Evolutionary conservation across 1,139 yeast genomes (phyloP).

Genomic region (Blastobotrys elegans): DNA sequence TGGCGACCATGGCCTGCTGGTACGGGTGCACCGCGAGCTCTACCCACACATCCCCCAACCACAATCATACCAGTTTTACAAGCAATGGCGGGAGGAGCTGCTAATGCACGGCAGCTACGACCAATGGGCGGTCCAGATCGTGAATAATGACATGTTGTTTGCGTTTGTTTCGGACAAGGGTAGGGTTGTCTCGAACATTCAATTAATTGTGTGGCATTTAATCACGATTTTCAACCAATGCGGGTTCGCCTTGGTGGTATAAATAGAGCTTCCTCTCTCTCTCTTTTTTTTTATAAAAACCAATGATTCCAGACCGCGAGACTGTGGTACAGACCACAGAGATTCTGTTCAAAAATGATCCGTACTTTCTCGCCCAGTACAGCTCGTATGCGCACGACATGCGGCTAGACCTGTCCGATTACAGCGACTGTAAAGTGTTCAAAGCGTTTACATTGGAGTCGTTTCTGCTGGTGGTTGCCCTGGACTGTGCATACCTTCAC

Average conservation of each 20-base stretch:
- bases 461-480: slow-evolving; percentile 2
- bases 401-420: neutral
- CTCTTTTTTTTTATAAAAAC: neutral
- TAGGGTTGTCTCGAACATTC: neutral
- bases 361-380: neutral
- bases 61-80: neutral
- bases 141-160: slow-evolving; percentile 8
- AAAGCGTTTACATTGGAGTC: slow-evolving; percentile 1
- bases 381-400: slow-evolving; percentile 2
- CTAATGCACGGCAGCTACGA: slow-evolving; percentile 6
- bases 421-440: neutral
- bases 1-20: slow-evolving; percentile 7
- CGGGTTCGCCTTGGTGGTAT: neutral
- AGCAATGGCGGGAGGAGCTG: slow-evolving; percentile 3
- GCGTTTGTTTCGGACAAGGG: slow-evolving; percentile 1
- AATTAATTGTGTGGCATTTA: slow-evolving; percentile 1
- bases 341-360: neutral
- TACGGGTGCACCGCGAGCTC: neutral
- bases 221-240: neutral
- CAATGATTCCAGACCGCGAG: neutral
- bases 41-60: neutral
- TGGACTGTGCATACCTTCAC: slow-evolving; percentile 3
- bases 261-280: neutral
- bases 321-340: neutral
- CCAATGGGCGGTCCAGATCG: slow-evolving; percentile 3